Base-by-base conservation (phyloP, 805 yeast genomes). In the Sungouiozyma ichnusensis region DNA sequence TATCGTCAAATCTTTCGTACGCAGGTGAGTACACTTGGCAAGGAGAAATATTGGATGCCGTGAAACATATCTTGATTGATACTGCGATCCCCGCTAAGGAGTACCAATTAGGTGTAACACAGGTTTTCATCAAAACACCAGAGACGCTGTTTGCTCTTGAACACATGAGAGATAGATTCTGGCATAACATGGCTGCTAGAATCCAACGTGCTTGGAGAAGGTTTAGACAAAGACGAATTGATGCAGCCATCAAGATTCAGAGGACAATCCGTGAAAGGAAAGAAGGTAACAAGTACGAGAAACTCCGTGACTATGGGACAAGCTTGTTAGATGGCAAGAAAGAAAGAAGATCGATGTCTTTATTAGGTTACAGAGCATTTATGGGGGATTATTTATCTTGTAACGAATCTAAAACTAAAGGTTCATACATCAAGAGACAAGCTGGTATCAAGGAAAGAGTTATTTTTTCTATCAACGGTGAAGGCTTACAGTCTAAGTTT, bases 151-250 rank as follows among this genome's bases (percentile, higher is more conserved):
- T 92, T 61, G 95, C 96, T 0, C 68, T 92, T 44, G 99, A 92
- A 65, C 90, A 85, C 53, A 79, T 90, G 90, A 77, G 97, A 62
- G 99, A 92, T 55, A 83, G 80, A 67, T 92, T 87, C 60, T 92
- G 98, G 97, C 90, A 86, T 57, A 85, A 85, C 53, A 92, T 92
- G 94, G 98, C 98, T 3, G 88, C 95, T 3, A 77, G 94, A 54
- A 90, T 92, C 52, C 99, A 92, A 69, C 77, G 97, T 50, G 97
- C 98, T 3, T 87, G 97, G 85, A 76, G 98, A 68, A 72, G 85
- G 53, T 85, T 81, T 58, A 67, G 79, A 47, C 79, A 78, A 62
- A 73, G 85, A 57, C 80, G 88, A 66, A 82, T 80, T 43, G 95
- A 85, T 54, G 87, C 94, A 18, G 97, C 96, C 1, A 77, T 74